Conservation (phyloP, 306 rosid species). For the Fagus sylvatica region DNA sequence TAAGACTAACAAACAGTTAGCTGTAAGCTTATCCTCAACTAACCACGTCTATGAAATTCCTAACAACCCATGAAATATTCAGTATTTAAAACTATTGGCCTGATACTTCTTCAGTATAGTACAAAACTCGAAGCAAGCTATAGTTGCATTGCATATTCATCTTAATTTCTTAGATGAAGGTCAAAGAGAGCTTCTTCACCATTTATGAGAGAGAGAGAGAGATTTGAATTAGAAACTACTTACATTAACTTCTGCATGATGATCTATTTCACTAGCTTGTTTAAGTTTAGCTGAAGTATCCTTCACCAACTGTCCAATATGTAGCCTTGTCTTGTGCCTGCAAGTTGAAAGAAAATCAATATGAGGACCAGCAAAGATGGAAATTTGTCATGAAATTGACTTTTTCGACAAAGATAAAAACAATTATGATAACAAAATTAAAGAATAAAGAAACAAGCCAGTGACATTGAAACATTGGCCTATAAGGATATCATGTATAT, state of each 20-base stretch:
- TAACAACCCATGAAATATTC: not conserved
- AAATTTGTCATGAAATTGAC: not conserved
- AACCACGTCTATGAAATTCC: not conserved
- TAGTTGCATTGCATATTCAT: not conserved
- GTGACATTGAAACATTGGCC: not conserved
- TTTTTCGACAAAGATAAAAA: not conserved
- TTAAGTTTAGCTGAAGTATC: conserved; percentile 90
- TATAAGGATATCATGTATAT: not conserved
- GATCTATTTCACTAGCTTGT: conserved; percentile 93
- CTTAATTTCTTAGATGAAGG: not conserved
- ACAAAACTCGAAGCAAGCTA: not conserved
- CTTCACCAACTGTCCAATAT: conserved; percentile 93
- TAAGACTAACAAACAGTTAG: not conserved
- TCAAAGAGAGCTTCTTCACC: not conserved
- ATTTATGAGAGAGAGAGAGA: not conserved
- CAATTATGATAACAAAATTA: not conserved
- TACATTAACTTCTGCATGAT: conserved; percentile 66
- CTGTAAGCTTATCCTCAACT: not conserved
- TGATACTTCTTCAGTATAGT: not conserved
- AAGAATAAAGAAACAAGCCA: not conserved
- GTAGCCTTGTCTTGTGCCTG: conserved; percentile 92
- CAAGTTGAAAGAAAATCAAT: conserved; percentile 23
- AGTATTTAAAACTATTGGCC: not conserved
- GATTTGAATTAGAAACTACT: conserved; percentile 12
- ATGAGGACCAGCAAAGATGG: not conserved